phyloP scores from a whole-genome alignment of 306 rosid species.

The Inga oerstediana region DNA sequence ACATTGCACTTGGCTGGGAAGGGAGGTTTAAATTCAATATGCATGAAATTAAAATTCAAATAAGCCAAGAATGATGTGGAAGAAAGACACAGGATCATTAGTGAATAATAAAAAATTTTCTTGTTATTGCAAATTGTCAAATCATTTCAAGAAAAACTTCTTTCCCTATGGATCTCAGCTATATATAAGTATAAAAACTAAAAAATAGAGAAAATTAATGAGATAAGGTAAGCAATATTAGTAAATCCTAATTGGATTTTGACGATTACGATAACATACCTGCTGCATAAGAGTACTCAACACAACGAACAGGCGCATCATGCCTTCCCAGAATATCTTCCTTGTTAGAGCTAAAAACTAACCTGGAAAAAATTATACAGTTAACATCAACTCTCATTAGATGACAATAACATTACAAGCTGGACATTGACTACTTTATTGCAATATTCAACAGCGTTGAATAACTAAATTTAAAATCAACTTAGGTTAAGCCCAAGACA shows the following conservation, averaged over 20 bases:
- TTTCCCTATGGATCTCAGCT: not conserved
- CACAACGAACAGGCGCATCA: constrained; percentile 89
- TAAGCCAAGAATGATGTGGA: not conserved
- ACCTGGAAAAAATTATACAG: constrained; percentile 44
- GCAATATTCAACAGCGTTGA: not conserved
- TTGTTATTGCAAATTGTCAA: not conserved
- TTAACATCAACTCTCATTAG: constrained; percentile 1
- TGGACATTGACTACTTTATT: not conserved
- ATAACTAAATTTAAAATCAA: not conserved
- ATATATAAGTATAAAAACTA: not conserved
- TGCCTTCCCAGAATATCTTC: constrained; percentile 88
- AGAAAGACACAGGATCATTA: not conserved
- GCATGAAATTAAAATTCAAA: not conserved
- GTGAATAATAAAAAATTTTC: not conserved
- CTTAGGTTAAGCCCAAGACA: not conserved
- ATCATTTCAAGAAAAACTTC: not conserved
- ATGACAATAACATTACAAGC: not conserved
- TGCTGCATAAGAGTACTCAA: constrained; percentile 91
- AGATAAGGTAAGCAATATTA: not conserved
- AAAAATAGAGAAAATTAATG: not conserved
- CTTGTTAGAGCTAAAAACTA: constrained; percentile 71
- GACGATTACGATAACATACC: constrained; percentile 40
- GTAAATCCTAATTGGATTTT: not conserved
- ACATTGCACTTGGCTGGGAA: not conserved
- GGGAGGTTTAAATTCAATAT: not conserved